These are phyloP conservation scores for Neonectria neomacrospora DNA, from an alignment of 2,329 filamentous ascomycete genomes.

Conservation along the genomic window DNA sequence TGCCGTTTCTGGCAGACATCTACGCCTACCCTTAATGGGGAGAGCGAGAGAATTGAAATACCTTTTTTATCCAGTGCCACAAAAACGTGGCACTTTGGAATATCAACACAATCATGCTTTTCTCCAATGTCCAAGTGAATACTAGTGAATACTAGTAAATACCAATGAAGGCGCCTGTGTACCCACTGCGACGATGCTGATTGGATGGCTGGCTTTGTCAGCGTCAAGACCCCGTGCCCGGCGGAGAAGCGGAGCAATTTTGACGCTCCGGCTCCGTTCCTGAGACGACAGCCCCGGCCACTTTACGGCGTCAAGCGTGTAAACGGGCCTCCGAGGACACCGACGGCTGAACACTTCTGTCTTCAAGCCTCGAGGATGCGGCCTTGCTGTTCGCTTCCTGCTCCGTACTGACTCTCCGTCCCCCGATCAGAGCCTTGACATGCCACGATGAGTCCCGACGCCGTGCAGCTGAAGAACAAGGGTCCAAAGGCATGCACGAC, in stretches of 20 bases:
- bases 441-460: slow-evolving; percentile 38
- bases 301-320: slow-evolving; percentile 28
- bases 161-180: background rate
- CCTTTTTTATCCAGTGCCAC: slow-evolving; percentile 25
- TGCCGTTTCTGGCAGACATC: slow-evolving; percentile 35
- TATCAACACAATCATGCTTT: slow-evolving; percentile 15
- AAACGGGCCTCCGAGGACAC: slow-evolving; percentile 31
- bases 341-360: slow-evolving; percentile 22
- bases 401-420: slow-evolving; percentile 31
- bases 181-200: background rate
- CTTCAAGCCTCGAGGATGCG: slow-evolving; percentile 30
- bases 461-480: slow-evolving; percentile 47
- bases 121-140: slow-evolving; percentile 15
- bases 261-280: slow-evolving; percentile 42
- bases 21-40: slow-evolving; percentile 27
- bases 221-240: slow-evolving; percentile 9
- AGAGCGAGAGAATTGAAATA: slow-evolving; percentile 38
- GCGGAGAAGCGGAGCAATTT: slow-evolving; percentile 48
- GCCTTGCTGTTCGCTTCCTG: slow-evolving; percentile 20
- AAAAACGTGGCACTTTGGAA: slow-evolving; percentile 18
- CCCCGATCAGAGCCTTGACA: slow-evolving; percentile 26
- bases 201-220: slow-evolving; percentile 6
- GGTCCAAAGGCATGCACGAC: slow-evolving; percentile 62
- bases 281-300: slow-evolving; percentile 29
- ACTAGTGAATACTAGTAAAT: background rate